Conservation (phyloP, 495 filamentous ascomycete genomes). For the Lasiosphaeriaceae sp. region DNA sequence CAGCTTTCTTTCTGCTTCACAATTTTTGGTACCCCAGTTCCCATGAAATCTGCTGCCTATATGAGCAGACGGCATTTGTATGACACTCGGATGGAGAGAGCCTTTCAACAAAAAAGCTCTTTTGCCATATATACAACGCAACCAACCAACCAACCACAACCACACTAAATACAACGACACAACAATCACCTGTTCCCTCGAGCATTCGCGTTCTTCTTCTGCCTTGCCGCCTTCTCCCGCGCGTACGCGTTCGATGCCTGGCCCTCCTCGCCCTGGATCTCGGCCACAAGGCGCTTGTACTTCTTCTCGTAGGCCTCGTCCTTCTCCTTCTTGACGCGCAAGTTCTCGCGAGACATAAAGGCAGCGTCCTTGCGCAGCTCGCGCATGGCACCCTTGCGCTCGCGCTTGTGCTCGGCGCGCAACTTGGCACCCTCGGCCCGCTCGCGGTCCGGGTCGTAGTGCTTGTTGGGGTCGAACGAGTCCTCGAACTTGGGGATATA, state of each 20-base stretch:
- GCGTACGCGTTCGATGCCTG: constrained; percentile 83
- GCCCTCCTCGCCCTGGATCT: constrained; percentile 94
- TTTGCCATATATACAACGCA: constrained; percentile 4
- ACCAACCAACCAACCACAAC: neutral
- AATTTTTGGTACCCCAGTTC: too few relatives aligned
- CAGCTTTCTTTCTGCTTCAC: too few relatives aligned
- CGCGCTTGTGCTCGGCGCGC: constrained; percentile 84
- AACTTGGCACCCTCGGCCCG: constrained; percentile 77
- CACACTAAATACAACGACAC: neutral
- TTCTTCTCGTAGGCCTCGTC: constrained; percentile 91
- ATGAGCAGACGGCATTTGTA: too few relatives aligned
- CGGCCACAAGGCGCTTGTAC: constrained; percentile 83
- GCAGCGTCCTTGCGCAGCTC: constrained; percentile 91
- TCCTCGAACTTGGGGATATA: constrained; percentile 96
- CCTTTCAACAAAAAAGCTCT: too few relatives aligned
- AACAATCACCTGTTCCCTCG: constrained; percentile 3
- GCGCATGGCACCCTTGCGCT: constrained; percentile 90
- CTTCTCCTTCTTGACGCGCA: constrained; percentile 86
- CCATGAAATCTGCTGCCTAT: too few relatives aligned
- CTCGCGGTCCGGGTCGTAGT: constrained; percentile 91
- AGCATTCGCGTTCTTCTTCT: constrained; percentile 56
- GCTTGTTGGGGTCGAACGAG: constrained; percentile 85
- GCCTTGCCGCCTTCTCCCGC: constrained; percentile 68
- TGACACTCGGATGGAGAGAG: too few relatives aligned
- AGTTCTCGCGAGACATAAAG: constrained; percentile 83